Conservation (phyloP, 495 filamentous ascomycete species). For the Lasiosphaeria hispida region DNA sequence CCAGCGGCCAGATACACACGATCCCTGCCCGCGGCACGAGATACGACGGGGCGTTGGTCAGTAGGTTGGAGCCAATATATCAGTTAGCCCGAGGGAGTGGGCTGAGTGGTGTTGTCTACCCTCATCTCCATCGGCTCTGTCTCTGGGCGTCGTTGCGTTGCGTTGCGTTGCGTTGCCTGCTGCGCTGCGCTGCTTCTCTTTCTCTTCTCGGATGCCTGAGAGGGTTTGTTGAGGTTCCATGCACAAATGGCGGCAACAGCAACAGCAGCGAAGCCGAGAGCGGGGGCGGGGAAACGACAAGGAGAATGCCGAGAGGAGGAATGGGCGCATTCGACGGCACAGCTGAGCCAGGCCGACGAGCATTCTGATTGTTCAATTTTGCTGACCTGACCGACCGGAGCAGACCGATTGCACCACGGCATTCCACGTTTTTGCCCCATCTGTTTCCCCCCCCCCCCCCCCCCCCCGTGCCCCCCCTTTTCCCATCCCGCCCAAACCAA, state of each 20-base stretch:
- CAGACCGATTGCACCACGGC: conserved; percentile 13
- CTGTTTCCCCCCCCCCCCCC: neutral
- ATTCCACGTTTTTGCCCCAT: conserved; percentile 8
- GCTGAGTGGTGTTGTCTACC: neutral
- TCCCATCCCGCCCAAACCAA: neutral
- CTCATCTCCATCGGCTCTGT: neutral
- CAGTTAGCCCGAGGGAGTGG: neutral
- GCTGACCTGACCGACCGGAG: neutral
- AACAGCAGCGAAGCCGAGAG: conserved; percentile 8
- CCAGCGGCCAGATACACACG: neutral
- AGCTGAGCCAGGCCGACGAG: conserved; percentile 9
- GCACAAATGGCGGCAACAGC: neutral
- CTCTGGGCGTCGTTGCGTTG: too few species aligned
- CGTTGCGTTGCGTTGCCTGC: too few species aligned
- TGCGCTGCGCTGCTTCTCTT: neutral
- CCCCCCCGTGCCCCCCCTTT: neutral
- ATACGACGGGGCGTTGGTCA: neutral
- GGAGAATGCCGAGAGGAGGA: conserved; percentile 14
- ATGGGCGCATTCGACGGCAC: conserved; percentile 11
- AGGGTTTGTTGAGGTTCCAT: neutral
- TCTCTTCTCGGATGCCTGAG: neutral
- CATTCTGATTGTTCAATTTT: conserved; percentile 1
- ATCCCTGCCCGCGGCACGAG: conserved; percentile 5
- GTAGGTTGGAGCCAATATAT: neutral
- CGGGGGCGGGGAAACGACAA: conserved; percentile 14